Base-by-base conservation (phyloP, 2,329 filamentous ascomycete genomes). In the Rutstroemia sydowiana region DNA sequence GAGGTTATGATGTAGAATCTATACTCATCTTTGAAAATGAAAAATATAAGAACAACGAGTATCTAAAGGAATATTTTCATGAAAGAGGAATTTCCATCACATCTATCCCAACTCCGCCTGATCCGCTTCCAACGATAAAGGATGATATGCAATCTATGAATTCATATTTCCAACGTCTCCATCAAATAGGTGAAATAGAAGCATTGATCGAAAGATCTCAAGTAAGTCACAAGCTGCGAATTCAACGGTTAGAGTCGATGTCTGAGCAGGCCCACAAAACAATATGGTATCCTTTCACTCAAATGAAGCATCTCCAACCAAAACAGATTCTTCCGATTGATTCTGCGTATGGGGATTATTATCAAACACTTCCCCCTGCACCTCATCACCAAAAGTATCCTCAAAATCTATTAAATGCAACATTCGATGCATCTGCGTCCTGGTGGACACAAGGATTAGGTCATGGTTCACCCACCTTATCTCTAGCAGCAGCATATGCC, bases 391-490 rank as follows among this genome's bases (percentile, higher is more conserved):
- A 34, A 10, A 5, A 26, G 18, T 13, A 13, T 23, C 20, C 48
- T 51, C 45, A 62, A 5, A 60, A 70, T 6, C 63, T 81, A 3
- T 68, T 88, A 0, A 75, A 75, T 42, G 77, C 87, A 1, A 84
- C 85, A 0, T 90, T 93, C 51, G 89, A 95, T 60, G 88, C 85
- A 2, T 93, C 88, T 0, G 88, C 88, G 1, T 92, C 87, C 0
- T 95, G 89, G 88, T 95, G 89, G 88, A 95, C 88, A 0, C 89
- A 95, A 68, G 88, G 88, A 2, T 75, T 95, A 0, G 88, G 89
- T 1, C 89, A 95, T 58, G 85, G 83, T 5, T 90, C 88, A 59
- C 79, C 87, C 0, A 70, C 75, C 0, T 73, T 95, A 1, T 79
- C 87, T 0, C 76, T 93, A 1, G 82, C 86, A 0, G 87, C 88